A percentile compares a stretch with the other conserved stretches of the same genome.
Evolutionary conservation across 495 filamentous ascomycete species (phyloP).

Genomic region (Parachaetomium inaequale): DNA sequence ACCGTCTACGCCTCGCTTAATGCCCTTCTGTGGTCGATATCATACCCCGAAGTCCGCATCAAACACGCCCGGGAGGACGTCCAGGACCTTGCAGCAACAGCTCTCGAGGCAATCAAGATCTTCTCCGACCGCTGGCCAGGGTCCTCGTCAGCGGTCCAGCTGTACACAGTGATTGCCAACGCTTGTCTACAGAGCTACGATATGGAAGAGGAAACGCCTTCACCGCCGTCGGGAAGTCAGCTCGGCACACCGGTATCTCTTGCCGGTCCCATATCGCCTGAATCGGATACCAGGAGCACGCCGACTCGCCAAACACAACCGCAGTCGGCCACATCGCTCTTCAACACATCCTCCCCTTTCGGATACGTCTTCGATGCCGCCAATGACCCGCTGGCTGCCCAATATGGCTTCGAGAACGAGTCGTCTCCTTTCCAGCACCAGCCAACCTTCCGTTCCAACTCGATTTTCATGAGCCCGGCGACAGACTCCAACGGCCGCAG

Average conservation of each 20-base stretch:
- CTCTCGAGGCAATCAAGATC: slow-evolving; percentile 68
- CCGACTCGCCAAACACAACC: slow-evolving; percentile 19
- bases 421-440: slow-evolving; percentile 35
- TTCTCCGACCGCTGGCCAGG: slow-evolving; percentile 86
- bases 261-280: slow-evolving; percentile 43
- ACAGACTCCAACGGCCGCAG: slow-evolving; percentile 47
- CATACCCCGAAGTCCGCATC: slow-evolving; percentile 74
- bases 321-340: slow-evolving; percentile 19
- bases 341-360: slow-evolving; percentile 47
- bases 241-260: slow-evolving; percentile 60
- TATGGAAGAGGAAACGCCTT: slow-evolving; percentile 47
- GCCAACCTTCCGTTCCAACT: slow-evolving; percentile 51
- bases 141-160: slow-evolving; percentile 71
- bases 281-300: slow-evolving; percentile 30
- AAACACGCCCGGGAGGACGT: slow-evolving; percentile 67
- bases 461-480: slow-evolving; percentile 51
- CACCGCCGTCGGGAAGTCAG: slow-evolving; percentile 53
- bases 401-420: slow-evolving; percentile 31
- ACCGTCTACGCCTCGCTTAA: slow-evolving; percentile 83
- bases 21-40: slow-evolving; percentile 82
- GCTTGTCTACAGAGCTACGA: slow-evolving; percentile 82
- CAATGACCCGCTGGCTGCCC: slow-evolving; percentile 37
- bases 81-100: slow-evolving; percentile 62
- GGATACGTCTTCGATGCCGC: slow-evolving; percentile 49
- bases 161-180: slow-evolving; percentile 74